Base-by-base conservation (phyloP, 176 grass and related monocot species). In the Zoysia japonica region DNA sequence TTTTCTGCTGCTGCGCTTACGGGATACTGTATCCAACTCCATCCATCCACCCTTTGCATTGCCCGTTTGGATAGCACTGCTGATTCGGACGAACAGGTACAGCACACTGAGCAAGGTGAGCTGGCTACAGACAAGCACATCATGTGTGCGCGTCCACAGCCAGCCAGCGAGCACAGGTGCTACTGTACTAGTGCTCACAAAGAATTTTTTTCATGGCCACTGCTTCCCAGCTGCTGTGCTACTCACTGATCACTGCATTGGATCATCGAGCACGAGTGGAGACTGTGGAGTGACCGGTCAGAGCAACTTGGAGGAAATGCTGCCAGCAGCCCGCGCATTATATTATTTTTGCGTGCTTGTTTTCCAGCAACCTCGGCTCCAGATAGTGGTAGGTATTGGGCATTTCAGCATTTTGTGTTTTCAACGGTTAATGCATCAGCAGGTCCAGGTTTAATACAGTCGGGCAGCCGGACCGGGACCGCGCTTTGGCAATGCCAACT, bases 81-180 rank as follows among this genome's bases (percentile, higher is more conserved):
- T 45, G 54, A 44, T 10, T 14, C 5, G 45, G 40, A 41, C 2
- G 52, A 57, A 38, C 12, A 37, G 6, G 35, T n/a, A 28, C 19
- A 59, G 17, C 9, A 9, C 2, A 20, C 1, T 13, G 74, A 2
- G 14, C 1, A 11, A 15, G 40, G 51, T 39, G 65, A 80, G 66
- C 67, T 80, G 78, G 78, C 14, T 80, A 40, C 77, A 79, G 64
- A 9, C 41, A 13, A 42, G 19, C 77, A 15, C 61, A 28, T 54
- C 61, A 28, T 54, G 37, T 66, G 61, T 66, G 36, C 53, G 61
- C 76, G 76, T 28, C 62, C 61, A 35, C 28, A 57, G 40, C 3
- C 13, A 63, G 3, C 19, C 44, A 49, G 57, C 60, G 47, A 36
- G 60, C 46, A 13, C 42, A 35, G 57, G n/a, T 60, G 57, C 57